Base-by-base conservation (phyloP, 768 basidiomycete genomes). In the Phaeolepiota aurea region DNA sequence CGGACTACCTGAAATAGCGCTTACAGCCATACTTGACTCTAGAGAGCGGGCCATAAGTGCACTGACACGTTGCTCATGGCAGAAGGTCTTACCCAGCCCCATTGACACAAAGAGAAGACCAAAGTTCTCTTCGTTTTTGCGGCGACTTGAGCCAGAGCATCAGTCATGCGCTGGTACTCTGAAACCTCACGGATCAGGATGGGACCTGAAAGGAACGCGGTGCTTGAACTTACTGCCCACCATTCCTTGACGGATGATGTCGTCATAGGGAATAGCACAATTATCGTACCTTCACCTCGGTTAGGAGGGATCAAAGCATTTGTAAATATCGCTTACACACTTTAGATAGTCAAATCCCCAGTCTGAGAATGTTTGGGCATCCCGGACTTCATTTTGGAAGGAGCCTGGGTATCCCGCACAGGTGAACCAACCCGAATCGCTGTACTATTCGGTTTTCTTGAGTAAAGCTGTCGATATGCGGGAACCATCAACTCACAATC, bases 341-440 rank as follows among this genome's bases (percentile, higher is more conserved):
- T 82, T 82, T 32, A 82, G 62, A 47, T 76, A 77, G 54, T 82
- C 74, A 41, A 82, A 79, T 4, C 78, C 77, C 80, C 80, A 82
- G 22, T 74, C 65, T 34, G 71, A 68, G 57, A 81, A 82, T 3
- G 69, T 61, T 46, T 66, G 68, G 3, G 64, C 64, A 49, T 82
- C 79, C 18, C 76, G 70, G 18, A 56, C 44, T 57, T 82, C 80
- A 44, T 81, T 76, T 50, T 64, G 59, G 58, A 66, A 81, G 1
- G 78, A 80, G 14, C 79, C 80, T 32, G 80, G 80, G 50, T 77
- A 82, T 5, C 75, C 59, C 10, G 69, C 71, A 43, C 80, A 82
- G n/a, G 80, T 82, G 48, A 68, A 74, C 78, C 77, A 81, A 14
- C 80, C 80, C 3, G 79, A 66, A 44, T 79, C 77, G 42, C 75